These are phyloP conservation scores for Plenodomus tracheiphilus DNA, from an alignment of 2,329 filamentous ascomycete genomes.

Conservation along the genomic window DNA sequence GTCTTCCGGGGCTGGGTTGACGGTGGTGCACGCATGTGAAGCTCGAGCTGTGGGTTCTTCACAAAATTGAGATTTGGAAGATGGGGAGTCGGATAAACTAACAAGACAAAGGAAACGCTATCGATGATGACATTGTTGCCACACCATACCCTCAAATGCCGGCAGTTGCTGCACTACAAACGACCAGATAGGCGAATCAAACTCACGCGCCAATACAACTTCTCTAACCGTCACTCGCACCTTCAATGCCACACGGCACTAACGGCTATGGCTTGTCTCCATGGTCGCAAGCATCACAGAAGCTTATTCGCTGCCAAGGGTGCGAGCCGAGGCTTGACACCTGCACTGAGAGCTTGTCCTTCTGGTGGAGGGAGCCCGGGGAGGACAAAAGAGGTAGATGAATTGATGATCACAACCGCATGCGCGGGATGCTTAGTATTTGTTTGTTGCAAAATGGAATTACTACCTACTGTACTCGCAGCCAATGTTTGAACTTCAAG, in stretches of 20 bases:
- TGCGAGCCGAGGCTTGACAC: constrained; percentile 28
- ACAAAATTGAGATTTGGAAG: no score
- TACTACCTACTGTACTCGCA: not conserved
- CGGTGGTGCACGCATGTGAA: no score
- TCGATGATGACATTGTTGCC: no score
- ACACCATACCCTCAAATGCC: no score
- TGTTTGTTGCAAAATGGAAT: not conserved
- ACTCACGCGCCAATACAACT: not conserved
- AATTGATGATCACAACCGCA: not conserved
- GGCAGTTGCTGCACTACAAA: no score
- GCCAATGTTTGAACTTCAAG: not conserved
- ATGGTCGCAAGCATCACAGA: not conserved
- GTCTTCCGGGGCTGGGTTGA: no score
- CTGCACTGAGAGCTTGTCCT: constrained; percentile 18
- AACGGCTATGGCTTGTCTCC: not conserved
- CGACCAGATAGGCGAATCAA: no score
- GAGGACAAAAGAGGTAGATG: not conserved
- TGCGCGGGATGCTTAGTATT: not conserved
- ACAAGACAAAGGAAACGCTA: no score
- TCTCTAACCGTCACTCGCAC: not conserved
- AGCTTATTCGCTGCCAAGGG: constrained; percentile 20
- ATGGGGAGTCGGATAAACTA: no score
- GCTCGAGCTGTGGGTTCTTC: no score
- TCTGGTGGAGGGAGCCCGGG: not conserved
- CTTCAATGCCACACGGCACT: not conserved